Evolutionary conservation across 805 yeast species (phyloP).

Genomic region (Ascoidea rubescens): DNA sequence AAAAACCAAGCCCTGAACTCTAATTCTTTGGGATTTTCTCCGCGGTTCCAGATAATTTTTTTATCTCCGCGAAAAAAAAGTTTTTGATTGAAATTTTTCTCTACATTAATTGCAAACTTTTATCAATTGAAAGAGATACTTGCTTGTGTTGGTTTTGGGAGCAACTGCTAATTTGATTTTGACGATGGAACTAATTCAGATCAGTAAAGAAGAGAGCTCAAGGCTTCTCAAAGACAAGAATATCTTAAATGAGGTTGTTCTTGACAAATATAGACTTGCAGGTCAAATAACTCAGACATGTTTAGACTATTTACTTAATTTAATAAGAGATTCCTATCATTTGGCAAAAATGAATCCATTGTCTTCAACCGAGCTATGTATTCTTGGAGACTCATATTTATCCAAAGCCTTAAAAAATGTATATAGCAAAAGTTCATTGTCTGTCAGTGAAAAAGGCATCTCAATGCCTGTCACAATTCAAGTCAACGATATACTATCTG

Average conservation of each 20-base stretch:
- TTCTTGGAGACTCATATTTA: constrained; percentile 69
- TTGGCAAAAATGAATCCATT: constrained; percentile 30
- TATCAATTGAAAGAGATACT: no score
- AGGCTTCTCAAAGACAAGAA: constrained; percentile 56
- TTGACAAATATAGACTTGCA: constrained; percentile 78
- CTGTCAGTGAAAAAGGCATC: constrained; percentile 78
- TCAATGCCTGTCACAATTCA: constrained; percentile 86
- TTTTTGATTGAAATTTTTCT: no score
- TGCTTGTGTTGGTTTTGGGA: no score
- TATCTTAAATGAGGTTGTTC: constrained; percentile 40
- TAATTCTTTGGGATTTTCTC: no score
- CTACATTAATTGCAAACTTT: no score
- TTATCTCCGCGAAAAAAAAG: no score
- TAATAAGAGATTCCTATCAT: constrained; percentile 68
- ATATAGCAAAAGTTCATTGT: constrained; percentile 35
- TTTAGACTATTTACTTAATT: constrained; percentile 44
- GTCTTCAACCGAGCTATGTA: constrained; percentile 58
- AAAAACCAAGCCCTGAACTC: no score
- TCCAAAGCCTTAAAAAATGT: constrained; percentile 41
- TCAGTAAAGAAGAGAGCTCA: constrained; percentile 60
- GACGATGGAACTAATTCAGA: constrained; percentile 59
- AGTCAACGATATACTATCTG: constrained; percentile 61
- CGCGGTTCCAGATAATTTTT: no score
- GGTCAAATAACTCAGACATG: constrained; percentile 85
- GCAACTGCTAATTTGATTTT: neutral